Evolutionary conservation across 441 rosid genomes (phyloP).

Genomic region (Dalechampia spathulata): DNA sequence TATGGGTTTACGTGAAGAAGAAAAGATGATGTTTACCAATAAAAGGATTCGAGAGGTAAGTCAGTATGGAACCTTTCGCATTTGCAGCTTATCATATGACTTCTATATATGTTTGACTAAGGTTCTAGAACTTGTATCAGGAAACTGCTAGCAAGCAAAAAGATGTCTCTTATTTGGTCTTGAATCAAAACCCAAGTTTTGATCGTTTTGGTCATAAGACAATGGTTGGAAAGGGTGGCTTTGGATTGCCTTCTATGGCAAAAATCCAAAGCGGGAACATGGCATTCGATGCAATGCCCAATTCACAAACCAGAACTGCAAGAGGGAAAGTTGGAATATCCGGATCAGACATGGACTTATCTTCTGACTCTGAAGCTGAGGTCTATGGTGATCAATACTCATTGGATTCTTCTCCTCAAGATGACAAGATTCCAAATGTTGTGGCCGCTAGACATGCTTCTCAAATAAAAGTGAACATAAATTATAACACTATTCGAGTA

Average conservation of each 20-base stretch:
- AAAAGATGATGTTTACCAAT: conserved; percentile 41
- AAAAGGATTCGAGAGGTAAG: conserved; percentile 59
- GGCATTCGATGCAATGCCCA: conserved; percentile 27
- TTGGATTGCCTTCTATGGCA: conserved; percentile 31
- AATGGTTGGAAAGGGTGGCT: conserved; percentile 24
- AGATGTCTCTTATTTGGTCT: conserved; percentile 23
- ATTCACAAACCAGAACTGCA: conserved; percentile 23
- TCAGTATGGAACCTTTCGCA: not conserved
- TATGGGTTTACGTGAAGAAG: conserved; percentile 23
- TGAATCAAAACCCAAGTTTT: conserved; percentile 24
- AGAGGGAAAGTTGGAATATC: conserved; percentile 30
- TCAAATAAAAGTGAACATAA: conserved; percentile 17
- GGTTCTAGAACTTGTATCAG: conserved; percentile 23
- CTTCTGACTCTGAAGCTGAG: conserved; percentile 60
- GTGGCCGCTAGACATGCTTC: conserved; percentile 16
- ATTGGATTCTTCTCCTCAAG: conserved; percentile 50
- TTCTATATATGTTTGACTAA: conserved; percentile 11
- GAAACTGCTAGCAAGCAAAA: conserved; percentile 27
- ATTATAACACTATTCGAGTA: conserved; percentile 9
- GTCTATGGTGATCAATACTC: conserved; percentile 33
- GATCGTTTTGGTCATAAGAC: conserved; percentile 28
- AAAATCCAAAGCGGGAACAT: conserved; percentile 35
- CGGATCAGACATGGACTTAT: conserved; percentile 64
- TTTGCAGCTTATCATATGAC: not conserved
- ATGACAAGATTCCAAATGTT: conserved; percentile 27